Evolutionary conservation across 1,284 basidiomycete species (phyloP).

Genomic region (Ganoderma leucocontextum): DNA sequence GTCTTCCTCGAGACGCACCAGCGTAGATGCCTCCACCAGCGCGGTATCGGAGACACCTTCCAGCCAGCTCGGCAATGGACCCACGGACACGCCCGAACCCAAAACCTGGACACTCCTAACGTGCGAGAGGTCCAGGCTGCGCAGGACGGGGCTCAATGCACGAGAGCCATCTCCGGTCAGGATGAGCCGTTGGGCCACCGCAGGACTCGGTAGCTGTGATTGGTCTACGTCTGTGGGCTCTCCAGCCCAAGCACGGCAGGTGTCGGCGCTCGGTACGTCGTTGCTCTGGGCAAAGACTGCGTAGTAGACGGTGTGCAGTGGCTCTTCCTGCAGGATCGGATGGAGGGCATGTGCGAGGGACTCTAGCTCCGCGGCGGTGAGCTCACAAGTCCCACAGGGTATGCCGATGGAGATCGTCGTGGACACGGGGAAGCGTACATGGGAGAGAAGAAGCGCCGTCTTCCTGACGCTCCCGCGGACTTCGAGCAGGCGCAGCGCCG

Average conservation of each 20-base stretch:
- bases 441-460: conserved; percentile 5
- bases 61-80: not conserved
- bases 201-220: not conserved
- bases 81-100: not conserved
- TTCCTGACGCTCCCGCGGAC: conserved; percentile 5
- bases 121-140: conserved; percentile 2
- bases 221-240: not conserved
- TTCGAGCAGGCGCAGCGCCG: conserved; percentile 1
- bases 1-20: not conserved
- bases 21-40: too few relatives aligned
- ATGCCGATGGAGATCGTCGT: conserved; percentile 8
- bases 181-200: not conserved
- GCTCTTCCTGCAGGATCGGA: conserved; percentile 1
- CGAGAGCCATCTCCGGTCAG: conserved; percentile 2
- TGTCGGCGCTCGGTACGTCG: not conserved
- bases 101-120: not conserved
- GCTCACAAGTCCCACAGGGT: not conserved
- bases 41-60: not conserved
- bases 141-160: not conserved
- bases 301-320: conserved; percentile 2
- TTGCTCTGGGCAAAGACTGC: not conserved
- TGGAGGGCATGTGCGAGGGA: not conserved
- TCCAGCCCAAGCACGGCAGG: conserved; percentile 4
- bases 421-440: conserved; percentile 1
- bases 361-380: not conserved